Base-by-base conservation (phyloP, 345 rosid species). In the Chamaenerion angustifolium region DNA sequence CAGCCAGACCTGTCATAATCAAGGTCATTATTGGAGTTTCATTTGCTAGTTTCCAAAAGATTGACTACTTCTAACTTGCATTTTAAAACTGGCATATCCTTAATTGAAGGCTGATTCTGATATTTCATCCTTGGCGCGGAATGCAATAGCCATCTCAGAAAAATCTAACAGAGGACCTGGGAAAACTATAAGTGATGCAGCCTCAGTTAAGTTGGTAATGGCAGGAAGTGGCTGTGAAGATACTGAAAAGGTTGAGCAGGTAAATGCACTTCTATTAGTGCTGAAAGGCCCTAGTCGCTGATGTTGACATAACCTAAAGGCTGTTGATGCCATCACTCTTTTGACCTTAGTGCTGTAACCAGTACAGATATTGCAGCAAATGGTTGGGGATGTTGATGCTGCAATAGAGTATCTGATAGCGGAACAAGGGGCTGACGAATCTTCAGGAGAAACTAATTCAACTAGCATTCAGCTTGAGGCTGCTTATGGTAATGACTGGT, bases 41-140 rank as follows among this genome's bases (percentile, higher is more conserved):
- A 47, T 19, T 57, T 10, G 7, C 16, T 8, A 2, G 27, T 8
- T 48, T 35, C 17, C 1, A 21, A 16, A 19, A 21, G 11, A 12
- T 54, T 12, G 15, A 40, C 23, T 58, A 0, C 12, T 8, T 31
- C 47, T 25, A 40, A 25, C 42, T 51, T 59, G 56, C 46, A 23
- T 45, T 17, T 37, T 9, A 11, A 9, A 15, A 16, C 40, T 53
- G 52, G 46, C n/a, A 52, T 43, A 45, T 53, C 46, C 67, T 76
- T 73, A n/a, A 65, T 83, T 67, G 56, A 81, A 90, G 98, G 98
- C 68, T 60, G 95, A 86, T 69, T 82, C 80, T 79, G 83, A 83
- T 58, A 77, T 90, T 58, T 86, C 95, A 35, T 72, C 71, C 16
- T 63, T 83, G 43, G 70, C 95, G 60, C 61, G 64, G 60, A 83